phyloP scores from a whole-genome alignment of 208 protist genomes.

The Acanthamoeba triangularis region DNA sequence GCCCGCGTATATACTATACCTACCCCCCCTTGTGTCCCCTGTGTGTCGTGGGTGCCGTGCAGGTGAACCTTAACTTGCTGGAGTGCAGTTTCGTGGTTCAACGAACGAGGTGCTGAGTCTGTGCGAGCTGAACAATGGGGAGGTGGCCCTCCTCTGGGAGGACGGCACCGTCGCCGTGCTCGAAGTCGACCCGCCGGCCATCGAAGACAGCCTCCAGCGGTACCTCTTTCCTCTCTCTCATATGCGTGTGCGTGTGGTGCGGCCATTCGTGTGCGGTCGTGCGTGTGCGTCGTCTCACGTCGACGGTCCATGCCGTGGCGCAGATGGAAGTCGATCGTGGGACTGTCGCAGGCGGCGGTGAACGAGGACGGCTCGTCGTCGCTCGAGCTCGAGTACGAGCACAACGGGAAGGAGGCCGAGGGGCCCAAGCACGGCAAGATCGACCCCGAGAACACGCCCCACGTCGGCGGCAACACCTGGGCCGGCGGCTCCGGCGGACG shows the following conservation, averaged over 20 bases:
- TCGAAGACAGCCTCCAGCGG: constrained; percentile 37
- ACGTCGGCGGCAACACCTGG: constrained; percentile 84
- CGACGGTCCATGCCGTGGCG: too few relatives aligned
- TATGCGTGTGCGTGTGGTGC: background rate
- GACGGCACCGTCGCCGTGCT: constrained; percentile 56
- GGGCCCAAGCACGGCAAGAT: constrained; percentile 83
- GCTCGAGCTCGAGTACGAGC: constrained; percentile 70
- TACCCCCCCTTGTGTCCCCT: background rate
- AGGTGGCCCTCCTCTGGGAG: constrained; percentile 46
- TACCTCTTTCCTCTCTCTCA: background rate
- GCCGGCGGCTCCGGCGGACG: constrained; percentile 83
- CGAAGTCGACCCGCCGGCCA: constrained; percentile 26
- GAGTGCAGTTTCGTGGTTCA: background rate
- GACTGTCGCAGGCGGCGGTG: background rate
- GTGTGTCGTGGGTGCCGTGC: background rate
- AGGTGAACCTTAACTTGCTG: background rate
- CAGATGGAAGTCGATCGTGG: constrained; percentile 67
- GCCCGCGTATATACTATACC: background rate
- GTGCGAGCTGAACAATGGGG: constrained; percentile 45
- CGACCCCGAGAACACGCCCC: constrained; percentile 64
- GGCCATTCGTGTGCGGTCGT: background rate
- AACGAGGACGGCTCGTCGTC: constrained; percentile 56
- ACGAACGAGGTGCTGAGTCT: constrained; percentile 54
- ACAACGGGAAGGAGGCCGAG: constrained; percentile 77
- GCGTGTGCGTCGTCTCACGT: background rate